phyloP scores from a whole-genome alignment of 1,284 basidiomycete species.

The Ceratobasidium sp. region DNA sequence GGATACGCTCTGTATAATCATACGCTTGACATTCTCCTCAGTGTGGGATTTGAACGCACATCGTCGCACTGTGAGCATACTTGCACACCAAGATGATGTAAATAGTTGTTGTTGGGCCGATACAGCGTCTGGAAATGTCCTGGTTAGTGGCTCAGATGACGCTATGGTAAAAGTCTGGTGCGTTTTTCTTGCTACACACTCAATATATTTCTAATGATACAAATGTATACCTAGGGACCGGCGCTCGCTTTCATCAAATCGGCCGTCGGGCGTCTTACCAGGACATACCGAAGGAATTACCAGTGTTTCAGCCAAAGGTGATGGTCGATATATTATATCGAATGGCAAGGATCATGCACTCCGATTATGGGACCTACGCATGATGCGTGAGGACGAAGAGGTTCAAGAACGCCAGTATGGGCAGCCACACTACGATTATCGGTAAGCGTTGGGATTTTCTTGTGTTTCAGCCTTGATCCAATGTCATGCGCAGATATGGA shows the following conservation, averaged over 20 bases:
- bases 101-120: conserved; percentile 98
- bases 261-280: conserved; percentile 90
- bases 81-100: conserved; percentile 89
- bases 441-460: conserved; percentile 57
- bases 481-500: conserved; percentile 61
- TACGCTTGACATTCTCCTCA: conserved; percentile 54
- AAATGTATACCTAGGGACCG: conserved; percentile 73
- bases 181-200: conserved; percentile 47
- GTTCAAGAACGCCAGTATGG: conserved; percentile 67
- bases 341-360: conserved; percentile 97
- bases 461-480: conserved; percentile 13
- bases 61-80: conserved; percentile 81
- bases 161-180: conserved; percentile 95
- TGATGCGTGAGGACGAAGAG: conserved; percentile 84
- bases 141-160: conserved; percentile 95
- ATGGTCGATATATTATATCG: conserved; percentile 95
- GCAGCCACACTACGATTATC: conserved; percentile 79
- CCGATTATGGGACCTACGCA: conserved; percentile 93
- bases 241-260: conserved; percentile 81
- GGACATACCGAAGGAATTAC: conserved; percentile 97
- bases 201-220: not conserved
- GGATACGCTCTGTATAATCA: not conserved
- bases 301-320: conserved; percentile 85
- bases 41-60: conserved; percentile 92
- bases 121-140: conserved; percentile 88